Conservation (phyloP, 2,329 filamentous ascomycete genomes). For the Cadophora sp. region DNA sequence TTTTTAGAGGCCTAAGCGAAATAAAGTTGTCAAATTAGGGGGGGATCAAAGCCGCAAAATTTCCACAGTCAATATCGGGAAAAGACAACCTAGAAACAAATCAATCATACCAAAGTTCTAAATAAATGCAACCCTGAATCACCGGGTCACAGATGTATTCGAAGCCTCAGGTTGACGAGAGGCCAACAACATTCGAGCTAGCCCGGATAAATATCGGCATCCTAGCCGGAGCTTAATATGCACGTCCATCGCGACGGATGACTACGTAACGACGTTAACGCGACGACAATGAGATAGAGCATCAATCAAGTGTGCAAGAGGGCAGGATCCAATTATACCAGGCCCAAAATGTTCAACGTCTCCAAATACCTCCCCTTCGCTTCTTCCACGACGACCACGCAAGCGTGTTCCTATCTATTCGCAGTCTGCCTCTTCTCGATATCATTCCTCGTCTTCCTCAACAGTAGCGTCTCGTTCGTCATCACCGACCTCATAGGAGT, state of each 20-base stretch:
- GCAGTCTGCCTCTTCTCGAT: slow-evolving; percentile 87
- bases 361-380: slow-evolving; percentile 58
- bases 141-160: too few species aligned
- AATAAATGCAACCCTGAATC: too few species aligned
- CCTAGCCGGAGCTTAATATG: not conserved
- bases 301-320: slow-evolving; percentile 10
- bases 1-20: too few species aligned
- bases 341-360: slow-evolving; percentile 24
- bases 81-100: too few species aligned
- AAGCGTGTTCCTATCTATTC: slow-evolving; percentile 78
- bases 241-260: not conserved
- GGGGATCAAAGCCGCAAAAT: too few species aligned
- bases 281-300: slow-evolving; percentile 6
- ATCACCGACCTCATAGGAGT: slow-evolving; percentile 82
- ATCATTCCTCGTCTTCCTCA: slow-evolving; percentile 88
- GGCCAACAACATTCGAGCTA: too few species aligned
- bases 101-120: too few species aligned
- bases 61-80: too few species aligned
- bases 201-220: not conserved
- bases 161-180: too few species aligned
- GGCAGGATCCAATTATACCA: not conserved
- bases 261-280: not conserved
- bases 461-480: slow-evolving; percentile 83
- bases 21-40: too few species aligned
- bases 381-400: slow-evolving; percentile 62